Evolutionary conservation across 2,329 filamentous ascomycete genomes (phyloP), one percentile per base, ranked within the genome.

Genomic region (Sarocladium oryzae): DNA sequence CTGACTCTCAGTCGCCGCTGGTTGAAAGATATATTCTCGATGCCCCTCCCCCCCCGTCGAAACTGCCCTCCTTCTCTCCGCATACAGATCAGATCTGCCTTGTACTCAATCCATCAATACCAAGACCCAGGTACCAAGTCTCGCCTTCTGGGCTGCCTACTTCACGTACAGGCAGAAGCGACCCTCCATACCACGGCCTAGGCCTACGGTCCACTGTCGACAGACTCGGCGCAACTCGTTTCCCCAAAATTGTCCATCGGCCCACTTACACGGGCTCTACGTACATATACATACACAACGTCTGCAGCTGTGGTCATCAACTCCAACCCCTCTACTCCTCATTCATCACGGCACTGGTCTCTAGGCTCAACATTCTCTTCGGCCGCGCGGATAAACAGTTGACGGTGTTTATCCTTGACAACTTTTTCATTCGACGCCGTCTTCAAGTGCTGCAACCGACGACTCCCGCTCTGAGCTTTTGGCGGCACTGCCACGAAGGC

Each of bases 261-360:
- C 43, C 43, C 43, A 48, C 43, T 48, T 48, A 48, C 43, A 48
- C 40, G 40, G 23, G 15, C 8, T 36, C 11, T 36, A 36, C 33
- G 8, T 9, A 16, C 5, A 15, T 15, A 8, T 21, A 20, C 40
- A 16, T 43, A 43, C 26, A 48, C 33, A 48, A 48, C 8, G 10
- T 26, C 43, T 48, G n/a, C 43, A 9, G 11, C 24, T n/a, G n/a
- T 24, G 13, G 18, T 43, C 28, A 13, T 48, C 28, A 16, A 28
- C 15, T 45, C 9, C 9, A n/a, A 21, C 28, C 43, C 43, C 43
- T 21, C 16, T 23, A 8, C 13, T 45, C 40, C 15, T 33, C 43
- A 3, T 5, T 45, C 40, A 15, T 28, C 18, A 9, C 21, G 15
- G 15, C 23, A 10, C 23, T 40, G 16, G 7, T 40, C 6, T 23